A percentile compares a stretch with the other conserved stretches of the same genome.
Conservation (phyloP, 2,329 filamentous ascomycete species). For the Fonsecaea monophora region DNA sequence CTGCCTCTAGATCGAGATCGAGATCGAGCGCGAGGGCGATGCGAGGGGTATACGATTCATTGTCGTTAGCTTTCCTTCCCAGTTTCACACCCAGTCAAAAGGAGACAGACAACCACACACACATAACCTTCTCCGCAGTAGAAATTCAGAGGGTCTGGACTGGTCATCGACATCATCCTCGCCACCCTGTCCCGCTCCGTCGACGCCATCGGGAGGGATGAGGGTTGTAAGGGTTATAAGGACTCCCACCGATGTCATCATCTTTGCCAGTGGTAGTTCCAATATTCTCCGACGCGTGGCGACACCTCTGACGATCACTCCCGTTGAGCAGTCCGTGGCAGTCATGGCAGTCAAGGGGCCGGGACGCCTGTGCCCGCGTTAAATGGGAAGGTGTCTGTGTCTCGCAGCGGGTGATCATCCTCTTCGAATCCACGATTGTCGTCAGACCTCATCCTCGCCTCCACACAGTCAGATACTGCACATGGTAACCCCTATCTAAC, state of each 20-base stretch:
- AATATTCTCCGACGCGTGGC: slow-evolving; percentile 4
- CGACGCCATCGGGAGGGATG: background rate
- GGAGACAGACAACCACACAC: too few species aligned
- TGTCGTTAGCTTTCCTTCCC: background rate
- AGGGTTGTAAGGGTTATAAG: background rate
- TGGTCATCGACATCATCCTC: background rate
- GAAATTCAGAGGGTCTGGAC: background rate
- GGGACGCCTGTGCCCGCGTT: background rate
- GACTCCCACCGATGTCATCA: background rate
- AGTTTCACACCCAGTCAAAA: background rate
- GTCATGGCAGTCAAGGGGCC: background rate
- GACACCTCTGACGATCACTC: slow-evolving; percentile 3
- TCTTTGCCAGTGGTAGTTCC: background rate
- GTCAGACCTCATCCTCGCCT: background rate
- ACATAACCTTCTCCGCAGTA: background rate
- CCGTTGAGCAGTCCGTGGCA: background rate
- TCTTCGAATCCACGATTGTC: background rate
- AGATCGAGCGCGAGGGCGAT: background rate
- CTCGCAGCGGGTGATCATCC: background rate
- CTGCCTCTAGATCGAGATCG: background rate
- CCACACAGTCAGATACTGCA: background rate
- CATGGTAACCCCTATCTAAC: too few species aligned
- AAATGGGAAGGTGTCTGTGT: background rate
- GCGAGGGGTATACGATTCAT: background rate
- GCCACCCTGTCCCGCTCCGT: background rate